phyloP scores from a whole-genome alignment of 192 early-diverging fungal species.

The Entomortierella beljakovae region DNA sequence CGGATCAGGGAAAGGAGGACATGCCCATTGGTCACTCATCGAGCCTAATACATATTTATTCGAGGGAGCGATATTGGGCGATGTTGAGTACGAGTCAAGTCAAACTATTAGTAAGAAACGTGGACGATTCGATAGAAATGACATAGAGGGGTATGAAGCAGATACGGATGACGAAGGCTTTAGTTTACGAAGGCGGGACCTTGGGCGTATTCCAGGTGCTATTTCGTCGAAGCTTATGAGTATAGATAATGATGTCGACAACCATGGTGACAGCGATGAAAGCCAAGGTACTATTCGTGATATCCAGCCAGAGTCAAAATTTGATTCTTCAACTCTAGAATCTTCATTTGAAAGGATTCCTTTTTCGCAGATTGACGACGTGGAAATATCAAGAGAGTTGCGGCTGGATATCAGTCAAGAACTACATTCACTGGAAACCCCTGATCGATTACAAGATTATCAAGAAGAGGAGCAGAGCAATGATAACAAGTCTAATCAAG shows the following conservation, averaged over 20 bases:
- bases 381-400: background rate
- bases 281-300: slow-evolving; percentile 7
- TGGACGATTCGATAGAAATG: background rate
- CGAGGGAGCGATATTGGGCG: slow-evolving; percentile 56
- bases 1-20: slow-evolving; percentile 27
- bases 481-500: too few relatives aligned
- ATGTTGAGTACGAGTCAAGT: slow-evolving; percentile 43
- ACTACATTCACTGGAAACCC: too few relatives aligned
- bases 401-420: too few relatives aligned
- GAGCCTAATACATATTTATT: slow-evolving; percentile 61
- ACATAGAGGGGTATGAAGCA: slow-evolving; percentile 4
- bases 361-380: background rate
- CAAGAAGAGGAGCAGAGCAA: too few relatives aligned
- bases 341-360: background rate
- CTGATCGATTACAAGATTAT: too few relatives aligned
- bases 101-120: slow-evolving; percentile 19
- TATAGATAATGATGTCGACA: slow-evolving; percentile 6
- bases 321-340: background rate
- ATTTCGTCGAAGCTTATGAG: slow-evolving; percentile 8
- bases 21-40: slow-evolving; percentile 33
- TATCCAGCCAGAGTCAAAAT: background rate
- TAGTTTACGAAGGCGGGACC: background rate
- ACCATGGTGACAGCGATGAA: slow-evolving; percentile 13
- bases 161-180: slow-evolving; percentile 23
- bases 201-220: background rate